Evolutionary conservation across 768 basidiomycete genomes (phyloP).

Genomic region (Trametes punicea): DNA sequence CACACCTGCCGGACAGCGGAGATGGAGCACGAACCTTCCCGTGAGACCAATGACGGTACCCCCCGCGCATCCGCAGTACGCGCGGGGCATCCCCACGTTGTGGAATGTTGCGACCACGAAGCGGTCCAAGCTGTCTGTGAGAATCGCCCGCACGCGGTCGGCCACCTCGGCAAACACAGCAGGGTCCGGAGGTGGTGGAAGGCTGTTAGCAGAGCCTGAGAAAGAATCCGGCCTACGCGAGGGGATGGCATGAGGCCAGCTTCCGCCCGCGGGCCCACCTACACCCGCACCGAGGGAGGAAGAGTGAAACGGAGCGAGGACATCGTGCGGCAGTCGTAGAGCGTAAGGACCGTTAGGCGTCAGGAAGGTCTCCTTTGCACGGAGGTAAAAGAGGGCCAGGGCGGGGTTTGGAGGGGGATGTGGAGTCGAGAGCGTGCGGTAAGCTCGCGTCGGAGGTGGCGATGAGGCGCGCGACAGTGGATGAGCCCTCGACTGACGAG

Average conservation of each 20-base stretch:
- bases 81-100: constrained; percentile 68
- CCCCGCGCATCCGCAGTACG: constrained; percentile 65
- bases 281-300: constrained; percentile 21
- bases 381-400: constrained; percentile 71
- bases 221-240: constrained; percentile 1
- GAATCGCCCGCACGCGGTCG: constrained; percentile 52
- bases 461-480: constrained; percentile 21
- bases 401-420: constrained; percentile 29
- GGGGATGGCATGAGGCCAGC: constrained; percentile 6
- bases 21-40: constrained; percentile 34
- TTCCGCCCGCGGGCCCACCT: constrained; percentile 9
- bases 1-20: background rate
- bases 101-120: constrained; percentile 69
- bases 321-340: constrained; percentile 63
- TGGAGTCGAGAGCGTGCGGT: constrained; percentile 3
- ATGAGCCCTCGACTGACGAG: constrained; percentile 28
- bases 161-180: constrained; percentile 58
- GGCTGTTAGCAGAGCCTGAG: background rate
- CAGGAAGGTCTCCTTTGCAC: constrained; percentile 80
- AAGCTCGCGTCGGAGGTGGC: constrained; percentile 17
- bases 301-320: constrained; percentile 48
- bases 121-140: constrained; percentile 59
- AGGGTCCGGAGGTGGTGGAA: constrained; percentile 56
- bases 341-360: constrained; percentile 70
- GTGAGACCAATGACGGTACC: constrained; percentile 49